These are phyloP conservation scores for Carex parvula DNA, from an alignment of 176 grass and related monocot genomes.

Conservation along the genomic window DNA sequence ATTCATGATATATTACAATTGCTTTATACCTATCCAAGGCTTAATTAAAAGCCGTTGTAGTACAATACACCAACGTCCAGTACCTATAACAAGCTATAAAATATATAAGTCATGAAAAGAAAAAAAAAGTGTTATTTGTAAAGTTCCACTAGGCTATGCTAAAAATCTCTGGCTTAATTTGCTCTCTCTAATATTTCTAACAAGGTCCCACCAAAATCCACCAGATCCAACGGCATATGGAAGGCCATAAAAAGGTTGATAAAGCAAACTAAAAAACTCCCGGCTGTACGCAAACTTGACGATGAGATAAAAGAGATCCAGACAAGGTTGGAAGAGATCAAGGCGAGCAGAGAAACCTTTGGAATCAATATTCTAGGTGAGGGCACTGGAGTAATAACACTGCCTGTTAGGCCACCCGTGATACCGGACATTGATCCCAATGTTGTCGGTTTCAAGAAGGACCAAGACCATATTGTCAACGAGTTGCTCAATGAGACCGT, in stretches of 20 bases:
- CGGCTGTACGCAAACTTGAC: background rate
- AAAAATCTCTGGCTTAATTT: no score
- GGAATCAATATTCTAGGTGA: background rate
- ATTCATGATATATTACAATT: no score
- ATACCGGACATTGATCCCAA: background rate
- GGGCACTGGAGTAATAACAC: background rate
- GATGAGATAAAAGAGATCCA: background rate
- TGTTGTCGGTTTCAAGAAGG: background rate
- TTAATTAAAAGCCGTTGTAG: no score
- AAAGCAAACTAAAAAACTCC: background rate
- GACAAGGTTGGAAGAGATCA: no score
- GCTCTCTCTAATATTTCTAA: no score
- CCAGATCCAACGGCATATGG: background rate
- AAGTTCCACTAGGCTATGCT: no score
- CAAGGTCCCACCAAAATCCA: no score
- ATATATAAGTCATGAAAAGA: no score
- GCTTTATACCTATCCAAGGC: no score
- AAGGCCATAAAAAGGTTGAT: background rate
- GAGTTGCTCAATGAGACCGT: background rate
- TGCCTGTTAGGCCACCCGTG: background rate
- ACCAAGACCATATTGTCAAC: background rate
- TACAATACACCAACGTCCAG: no score
- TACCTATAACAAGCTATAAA: no score
- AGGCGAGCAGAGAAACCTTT: background rate
- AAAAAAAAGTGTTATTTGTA: no score